Conservation (phyloP, 2,329 filamentous ascomycete species). For the Teratosphaeria zuluensis region DNA sequence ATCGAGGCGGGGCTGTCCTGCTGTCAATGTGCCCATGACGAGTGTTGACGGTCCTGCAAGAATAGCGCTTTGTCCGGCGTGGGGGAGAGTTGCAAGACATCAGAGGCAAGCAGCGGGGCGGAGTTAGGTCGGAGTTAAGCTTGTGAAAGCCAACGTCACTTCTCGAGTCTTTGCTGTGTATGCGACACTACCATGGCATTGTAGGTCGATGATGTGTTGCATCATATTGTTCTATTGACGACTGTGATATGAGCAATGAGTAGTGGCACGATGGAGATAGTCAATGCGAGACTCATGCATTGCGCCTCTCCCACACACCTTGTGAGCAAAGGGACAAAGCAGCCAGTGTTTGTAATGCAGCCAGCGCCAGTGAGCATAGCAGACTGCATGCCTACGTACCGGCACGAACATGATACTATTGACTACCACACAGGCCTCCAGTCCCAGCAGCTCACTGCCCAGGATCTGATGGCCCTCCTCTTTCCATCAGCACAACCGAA, state of each 20-base stretch:
- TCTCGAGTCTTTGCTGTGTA: not conserved
- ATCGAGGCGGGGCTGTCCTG: conserved; percentile 12
- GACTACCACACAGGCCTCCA: not conserved
- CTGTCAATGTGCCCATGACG: conserved; percentile 22
- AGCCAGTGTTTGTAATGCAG: too few relatives aligned
- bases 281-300: too few relatives aligned
- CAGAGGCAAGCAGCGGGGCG: not conserved
- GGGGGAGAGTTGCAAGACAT: not conserved
- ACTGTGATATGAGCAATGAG: too few relatives aligned
- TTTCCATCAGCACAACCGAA: not conserved
- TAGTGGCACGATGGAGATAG: too few relatives aligned
- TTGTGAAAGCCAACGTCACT: not conserved
- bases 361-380: too few relatives aligned
- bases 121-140: not conserved
- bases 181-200: not conserved
- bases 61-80: not conserved
- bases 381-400: too few relatives aligned
- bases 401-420: not conserved
- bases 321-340: too few relatives aligned
- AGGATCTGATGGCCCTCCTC: not conserved
- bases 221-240: too few relatives aligned
- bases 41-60: not conserved
- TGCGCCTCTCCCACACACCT: too few relatives aligned
- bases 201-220: too few relatives aligned
- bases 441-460: not conserved